Evolutionary conservation across 164 flowering plant species (phyloP), one percentile per base, ranked within the genome.

Genomic region (Umbilicus rupestris): DNA sequence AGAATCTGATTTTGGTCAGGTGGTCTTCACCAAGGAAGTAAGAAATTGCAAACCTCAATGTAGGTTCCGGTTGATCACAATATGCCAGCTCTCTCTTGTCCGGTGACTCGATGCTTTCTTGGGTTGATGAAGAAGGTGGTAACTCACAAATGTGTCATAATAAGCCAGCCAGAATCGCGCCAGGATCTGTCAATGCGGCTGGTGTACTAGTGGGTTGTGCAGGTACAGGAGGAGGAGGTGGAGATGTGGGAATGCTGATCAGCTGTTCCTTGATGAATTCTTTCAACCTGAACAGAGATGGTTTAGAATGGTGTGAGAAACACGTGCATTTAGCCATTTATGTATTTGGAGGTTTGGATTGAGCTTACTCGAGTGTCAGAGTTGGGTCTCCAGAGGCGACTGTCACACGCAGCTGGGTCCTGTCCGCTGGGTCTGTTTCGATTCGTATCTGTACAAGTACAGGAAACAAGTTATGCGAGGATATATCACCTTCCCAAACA

Each of bases 351-450:
- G 14, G 20, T 6, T 33, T 28, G 55, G 11, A 29, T 37, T n/a
- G 46, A 42, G 72, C 86, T 35, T 85, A 92, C 97, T 95, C 97
- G 41, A 76, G 87, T 69, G 98, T 92, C 58, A 95, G 66, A 2
- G 86, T 62, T 30, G 99, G 91, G 66, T 95, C 96, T 65, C 96
- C 98, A 2, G 99, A 86, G 28, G 90, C 91, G 74, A 87, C 82
- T 50, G 99, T 95, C 92, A 95, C 84, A 7, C 99, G 90, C 71
- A 95, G 80, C 71, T 95, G 99, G 24, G 97, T 90, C 81, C 97
- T 80, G 71, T 95, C 99, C 26, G 97, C 89, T 63, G 99, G 99
- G 78, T 95, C 99, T 47, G 99, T 95, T 79, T 95, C 99, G 69
- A 95, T 75, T 82, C 99, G 83, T 11, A 82, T 47, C 99, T 95